Evolutionary conservation across 1,139 yeast species (phyloP).

Genomic region (Wickerhamiella pararugosa): DNA sequence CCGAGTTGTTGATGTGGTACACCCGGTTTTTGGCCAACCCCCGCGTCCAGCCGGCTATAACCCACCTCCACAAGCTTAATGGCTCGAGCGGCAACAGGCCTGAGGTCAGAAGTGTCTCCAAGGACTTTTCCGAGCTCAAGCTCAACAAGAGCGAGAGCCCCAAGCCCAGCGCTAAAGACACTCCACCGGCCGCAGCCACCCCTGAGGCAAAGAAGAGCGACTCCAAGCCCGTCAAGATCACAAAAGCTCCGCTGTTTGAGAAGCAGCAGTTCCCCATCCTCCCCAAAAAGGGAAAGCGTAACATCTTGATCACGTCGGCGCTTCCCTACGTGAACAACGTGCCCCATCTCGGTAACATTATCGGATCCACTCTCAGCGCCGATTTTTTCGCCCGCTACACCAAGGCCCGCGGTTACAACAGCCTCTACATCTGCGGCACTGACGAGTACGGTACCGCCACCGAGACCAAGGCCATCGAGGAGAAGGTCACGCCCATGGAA

Average conservation of each 20-base stretch:
- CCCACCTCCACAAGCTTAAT: constrained; percentile 10
- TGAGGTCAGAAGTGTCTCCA: constrained; percentile 8
- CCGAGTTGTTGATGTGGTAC: constrained; percentile 22
- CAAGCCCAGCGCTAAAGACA: constrained; percentile 19
- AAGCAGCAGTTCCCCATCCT: constrained; percentile 21
- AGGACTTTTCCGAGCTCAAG: constrained; percentile 1
- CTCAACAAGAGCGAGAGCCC: constrained; percentile 10
- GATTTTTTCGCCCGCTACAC: constrained; percentile 87
- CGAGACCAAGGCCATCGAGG: constrained; percentile 94
- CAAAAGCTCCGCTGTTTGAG: constrained; percentile 23
- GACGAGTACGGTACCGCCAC: constrained; percentile 99
- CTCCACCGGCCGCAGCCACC: constrained; percentile 31
- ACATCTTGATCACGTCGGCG: constrained; percentile 85
- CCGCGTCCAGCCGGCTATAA: constrained; percentile 17
- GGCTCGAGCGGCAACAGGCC: constrained; percentile 6
- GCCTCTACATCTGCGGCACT: constrained; percentile 85
- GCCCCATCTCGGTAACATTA: constrained; percentile 93
- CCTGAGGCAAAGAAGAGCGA: constrained; percentile 16
- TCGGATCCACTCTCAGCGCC: constrained; percentile 89
- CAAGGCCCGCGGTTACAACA: constrained; percentile 76
- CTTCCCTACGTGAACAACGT: constrained; percentile 95
- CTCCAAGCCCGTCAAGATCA: constrained; percentile 13
- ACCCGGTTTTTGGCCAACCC: constrained; percentile 20
- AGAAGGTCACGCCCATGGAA: constrained; percentile 71
- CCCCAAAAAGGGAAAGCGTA: constrained; percentile 60